Percentiles rank a stretch among this genome's conserved stretches.
Evolutionary conservation across 441 rosid species (phyloP).

Genomic region (Pelargonium australe): DNA sequence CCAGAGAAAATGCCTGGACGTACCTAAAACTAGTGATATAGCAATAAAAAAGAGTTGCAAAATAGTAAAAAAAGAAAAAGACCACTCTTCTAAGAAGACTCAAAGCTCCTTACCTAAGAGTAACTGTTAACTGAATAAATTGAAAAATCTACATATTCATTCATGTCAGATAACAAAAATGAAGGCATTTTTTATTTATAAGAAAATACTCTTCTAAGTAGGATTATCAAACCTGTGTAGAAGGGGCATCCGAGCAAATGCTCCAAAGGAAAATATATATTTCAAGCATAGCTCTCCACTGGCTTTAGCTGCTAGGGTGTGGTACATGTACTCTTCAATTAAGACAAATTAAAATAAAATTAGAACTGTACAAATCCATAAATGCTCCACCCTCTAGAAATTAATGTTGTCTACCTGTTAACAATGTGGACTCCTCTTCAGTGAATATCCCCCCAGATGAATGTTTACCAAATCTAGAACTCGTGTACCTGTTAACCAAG

Average conservation of each 20-base stretch:
- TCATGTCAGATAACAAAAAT: conserved; percentile 10
- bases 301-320: conserved; percentile 87
- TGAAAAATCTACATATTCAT: not conserved
- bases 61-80: too few relatives aligned
- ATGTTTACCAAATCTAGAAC: conserved; percentile 71
- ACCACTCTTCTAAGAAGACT: too few relatives aligned
- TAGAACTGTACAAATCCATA: conserved; percentile 1
- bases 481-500: conserved; percentile 67
- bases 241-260: conserved; percentile 84
- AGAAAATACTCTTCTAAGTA: conserved; percentile 3
- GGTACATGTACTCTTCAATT: conserved; percentile 73
- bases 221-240: conserved; percentile 53
- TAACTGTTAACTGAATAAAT: too few relatives aligned
- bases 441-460: conserved; percentile 49
- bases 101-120: too few relatives aligned
- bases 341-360: conserved; percentile 9
- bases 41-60: too few relatives aligned
- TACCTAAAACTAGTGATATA: too few relatives aligned
- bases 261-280: conserved; percentile 86
- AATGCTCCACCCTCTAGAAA: not conserved
- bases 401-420: conserved; percentile 50
- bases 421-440: conserved; percentile 65
- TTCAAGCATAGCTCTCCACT: conserved; percentile 98
- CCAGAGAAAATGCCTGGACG: too few relatives aligned
- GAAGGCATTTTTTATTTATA: conserved; percentile 11